Evolutionary conservation across 75 land plant genomes (phyloP), one percentile per base, ranked within the genome.

Genomic region (Isoetes taiwanensis): DNA sequence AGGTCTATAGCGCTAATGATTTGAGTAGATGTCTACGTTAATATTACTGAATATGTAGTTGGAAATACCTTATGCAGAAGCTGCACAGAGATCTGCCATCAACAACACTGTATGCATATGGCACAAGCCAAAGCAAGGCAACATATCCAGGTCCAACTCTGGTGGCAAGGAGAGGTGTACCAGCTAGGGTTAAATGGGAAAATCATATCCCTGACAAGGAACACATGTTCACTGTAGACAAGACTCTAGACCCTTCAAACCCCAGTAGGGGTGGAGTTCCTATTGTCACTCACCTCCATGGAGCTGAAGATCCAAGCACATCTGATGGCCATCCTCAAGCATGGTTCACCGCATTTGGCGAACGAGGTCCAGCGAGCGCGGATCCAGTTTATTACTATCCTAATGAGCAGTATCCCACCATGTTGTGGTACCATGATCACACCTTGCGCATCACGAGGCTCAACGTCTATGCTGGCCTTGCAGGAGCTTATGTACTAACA

Each of bases 391-490:
- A 56, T 34, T 12, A 11, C 1, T 64, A 64, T 17, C 20, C 39
- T 3, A 64, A 64, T 34, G 40, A 37, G 1, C 66, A 57, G 64
- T 42, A 16, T 19, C 14, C 66, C 0, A 28, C 64, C 21, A 23
- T 35, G 39, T 32, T 64, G 5, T 64, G 64, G 64, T 64, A 64
- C 62, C 64, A 63, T 31, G 66, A 64, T 32, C 66, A 64, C 64
- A 35, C 66, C 0, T 23, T 64, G 37, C 64, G 66, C 26, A 64
- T 64, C 17, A 64, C 64, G n/a, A 20, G 66, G 20, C 41, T 64
- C 64, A 64, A 64, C 25, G 64, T 64, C 28, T 11, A 33, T 11
- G 42, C 65, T 10, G 66, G 66, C 9, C 19, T 64, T 17, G 28
- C 37, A 0, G 66, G 66, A 10, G 20, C 30, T 5, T 64, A 64